These are phyloP conservation scores for Candida oleophila DNA, from an alignment of 805 yeast species.

Conservation along the genomic window DNA sequence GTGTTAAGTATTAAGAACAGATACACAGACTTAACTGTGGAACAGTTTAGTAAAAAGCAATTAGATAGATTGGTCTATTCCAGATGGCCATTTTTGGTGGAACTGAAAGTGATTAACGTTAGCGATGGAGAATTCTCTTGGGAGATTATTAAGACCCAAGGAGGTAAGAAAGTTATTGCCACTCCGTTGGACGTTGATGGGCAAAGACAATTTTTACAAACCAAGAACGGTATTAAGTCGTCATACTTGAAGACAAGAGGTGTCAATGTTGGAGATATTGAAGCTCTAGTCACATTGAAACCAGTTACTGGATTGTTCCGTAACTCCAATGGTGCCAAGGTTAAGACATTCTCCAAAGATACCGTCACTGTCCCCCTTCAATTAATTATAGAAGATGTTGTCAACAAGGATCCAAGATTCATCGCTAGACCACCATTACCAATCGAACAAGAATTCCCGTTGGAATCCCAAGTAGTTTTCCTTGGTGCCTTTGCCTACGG, in stretches of 20 bases:
- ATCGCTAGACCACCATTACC: constrained; percentile 73
- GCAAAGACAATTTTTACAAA: constrained; percentile 45
- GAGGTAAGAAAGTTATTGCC: constrained; percentile 21
- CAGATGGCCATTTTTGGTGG: constrained; percentile 89
- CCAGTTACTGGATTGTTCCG: constrained; percentile 78
- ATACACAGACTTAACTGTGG: constrained; percentile 54
- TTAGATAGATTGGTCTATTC: constrained; percentile 66
- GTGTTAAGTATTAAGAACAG: constrained; percentile 59
- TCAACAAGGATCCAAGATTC: constrained; percentile 72
- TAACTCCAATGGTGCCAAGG: constrained; percentile 66
- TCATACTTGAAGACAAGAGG: constrained; percentile 58
- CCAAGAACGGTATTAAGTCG: constrained; percentile 37
- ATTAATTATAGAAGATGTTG: constrained; percentile 71
- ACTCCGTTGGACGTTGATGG: constrained; percentile 49
- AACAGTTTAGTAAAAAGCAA: constrained; percentile 64
- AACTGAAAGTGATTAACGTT: constrained; percentile 67
- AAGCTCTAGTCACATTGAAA: constrained; percentile 65
- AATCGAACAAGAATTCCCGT: constrained; percentile 78
- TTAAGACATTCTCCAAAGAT: constrained; percentile 61
- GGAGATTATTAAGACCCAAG: constrained; percentile 31
- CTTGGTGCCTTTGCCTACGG: constrained; percentile 90
- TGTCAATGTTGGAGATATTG: constrained; percentile 51
- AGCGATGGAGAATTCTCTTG: constrained; percentile 54
- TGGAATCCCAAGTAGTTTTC: constrained; percentile 67
- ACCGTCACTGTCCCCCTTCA: constrained; percentile 72